Base-by-base conservation (phyloP, 345 rosid genomes). In the Diplotaxis tenuifolia region DNA sequence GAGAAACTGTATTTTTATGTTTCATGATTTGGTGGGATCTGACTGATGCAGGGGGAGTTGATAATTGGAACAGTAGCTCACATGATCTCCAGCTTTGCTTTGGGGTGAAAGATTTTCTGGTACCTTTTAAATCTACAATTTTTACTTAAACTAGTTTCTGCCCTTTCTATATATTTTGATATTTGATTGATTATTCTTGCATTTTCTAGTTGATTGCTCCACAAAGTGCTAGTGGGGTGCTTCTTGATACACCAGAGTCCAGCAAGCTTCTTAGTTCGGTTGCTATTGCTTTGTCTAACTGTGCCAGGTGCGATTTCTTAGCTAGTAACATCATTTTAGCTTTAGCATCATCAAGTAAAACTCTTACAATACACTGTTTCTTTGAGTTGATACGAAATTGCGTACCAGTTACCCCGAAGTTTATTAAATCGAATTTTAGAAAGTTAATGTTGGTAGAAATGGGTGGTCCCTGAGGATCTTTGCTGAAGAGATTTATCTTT, bases 191-290 rank as follows among this genome's bases (percentile, higher is more conserved):
- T 5, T 67, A 28, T 20, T 65, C n/a, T 78, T 78, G 68, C 63
- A 53, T 73, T 68, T 56, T 36, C 74, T 80, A 92, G 99, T 86
- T 92, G 29, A 90, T 92, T 79, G 89, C 91, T 70, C 95, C 98
- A 77, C 99, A 87, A 78, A 92, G 98, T 89, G 99, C 94, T 70
- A 95, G 97, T 9, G 97, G 98, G 36, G 97, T 95, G 73, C 85
- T 95, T 80, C 96, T 92, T 72, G 90, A 92, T 89, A 79, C 93
- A 55, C 96, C 93, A 1, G 97, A 96, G 84, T 91, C 96, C 29
- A 85, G 90, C 86, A 96, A 92, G 87, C 94, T 92, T 72, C 79
- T 92, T 74, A 96, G 99, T 81, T 83, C 96, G 22, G 88, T 88
- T 77, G 97, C 98, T 78, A 90, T 96, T 79, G 96, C 96, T 73